Evolutionary conservation across 75 land plant genomes (phyloP), one percentile per base, ranked within the genome.

Genomic region (Picea sitchensis): DNA sequence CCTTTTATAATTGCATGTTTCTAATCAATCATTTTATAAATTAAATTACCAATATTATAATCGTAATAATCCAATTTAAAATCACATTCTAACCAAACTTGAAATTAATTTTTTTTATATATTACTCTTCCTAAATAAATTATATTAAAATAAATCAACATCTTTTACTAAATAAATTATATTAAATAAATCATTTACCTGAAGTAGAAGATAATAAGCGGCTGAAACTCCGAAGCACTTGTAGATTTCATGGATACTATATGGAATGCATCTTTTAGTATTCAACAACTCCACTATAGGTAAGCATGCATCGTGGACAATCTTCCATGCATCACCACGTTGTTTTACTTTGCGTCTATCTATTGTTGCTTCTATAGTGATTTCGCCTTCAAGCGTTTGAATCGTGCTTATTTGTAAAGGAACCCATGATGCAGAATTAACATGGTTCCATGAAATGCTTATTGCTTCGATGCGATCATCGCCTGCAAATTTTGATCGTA

Each of bases 281-380:
- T 83, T 76, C 61, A 83, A 12, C 30, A 64, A 31, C 14, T 81
- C 78, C 82, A 80, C 47, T 57, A 83, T 57, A 61, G 83, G 83
- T 30, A 80, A 65, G 61, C 84, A 83, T 47, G 84, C 76, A 58
- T 81, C 77, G 20, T 73, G 72, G 51, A 74, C 34, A 81, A 80
- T 73, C 38, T 80, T 80, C 84, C 84, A 83, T 47, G 77, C 83
- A 56, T 73, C 73, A 47, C 82, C 82, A 54, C 82, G 31, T 72
- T 44, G 58, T 36, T 71, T 83, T 20, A 76, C 44, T 47, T 47
- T 34, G 36, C 72, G 15, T 36, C 38, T 68, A 38, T 26, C 26
- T 26, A 67, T 38, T 23, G 15, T 15, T 67, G 18, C 71, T 67
- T 67, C 71, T 32, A 67, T 34, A 67, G 15, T 34, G 41, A 67